Evolutionary conservation across 2,329 filamentous ascomycete genomes (phyloP).

Genomic region (Sordariomycetes sp.): DNA sequence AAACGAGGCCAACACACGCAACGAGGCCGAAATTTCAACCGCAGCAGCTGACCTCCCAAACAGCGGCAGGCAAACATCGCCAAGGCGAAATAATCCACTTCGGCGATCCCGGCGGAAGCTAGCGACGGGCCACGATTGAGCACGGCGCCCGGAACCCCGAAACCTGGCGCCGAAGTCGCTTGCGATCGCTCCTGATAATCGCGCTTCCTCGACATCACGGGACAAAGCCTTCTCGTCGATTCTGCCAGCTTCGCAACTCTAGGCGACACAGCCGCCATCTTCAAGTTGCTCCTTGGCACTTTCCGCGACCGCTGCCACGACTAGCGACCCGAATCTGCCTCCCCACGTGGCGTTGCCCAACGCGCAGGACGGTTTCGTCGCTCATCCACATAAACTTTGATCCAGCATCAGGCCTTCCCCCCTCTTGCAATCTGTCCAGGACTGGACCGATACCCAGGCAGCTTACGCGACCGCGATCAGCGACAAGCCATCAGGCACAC

Average conservation of each 20-base stretch:
- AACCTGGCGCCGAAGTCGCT: neutral
- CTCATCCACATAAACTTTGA: slow-evolving; percentile 1
- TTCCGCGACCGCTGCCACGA: neutral
- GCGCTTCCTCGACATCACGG: neutral
- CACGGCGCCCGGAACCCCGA: neutral
- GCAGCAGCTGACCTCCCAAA: neutral
- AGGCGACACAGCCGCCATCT: neutral
- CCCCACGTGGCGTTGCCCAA: neutral
- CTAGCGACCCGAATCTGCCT: neutral
- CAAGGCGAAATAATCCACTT: neutral
- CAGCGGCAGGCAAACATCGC: neutral
- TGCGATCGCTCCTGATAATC: neutral
- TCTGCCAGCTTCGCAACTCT: neutral
- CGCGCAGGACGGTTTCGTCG: neutral
- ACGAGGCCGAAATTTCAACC: neutral
- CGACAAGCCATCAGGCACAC: neutral
- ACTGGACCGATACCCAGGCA: neutral
- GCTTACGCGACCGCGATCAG: neutral
- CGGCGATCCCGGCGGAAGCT: neutral
- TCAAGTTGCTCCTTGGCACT: neutral
- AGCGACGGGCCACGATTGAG: neutral
- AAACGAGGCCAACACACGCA: neutral
- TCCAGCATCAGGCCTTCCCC: neutral
- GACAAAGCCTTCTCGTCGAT: neutral
- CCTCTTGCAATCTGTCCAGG: neutral